Percentiles rank a stretch among this genome's conserved stretches.
Conservation (phyloP, 78 protist species). For the Dictyostelium brefeldianum region DNA sequence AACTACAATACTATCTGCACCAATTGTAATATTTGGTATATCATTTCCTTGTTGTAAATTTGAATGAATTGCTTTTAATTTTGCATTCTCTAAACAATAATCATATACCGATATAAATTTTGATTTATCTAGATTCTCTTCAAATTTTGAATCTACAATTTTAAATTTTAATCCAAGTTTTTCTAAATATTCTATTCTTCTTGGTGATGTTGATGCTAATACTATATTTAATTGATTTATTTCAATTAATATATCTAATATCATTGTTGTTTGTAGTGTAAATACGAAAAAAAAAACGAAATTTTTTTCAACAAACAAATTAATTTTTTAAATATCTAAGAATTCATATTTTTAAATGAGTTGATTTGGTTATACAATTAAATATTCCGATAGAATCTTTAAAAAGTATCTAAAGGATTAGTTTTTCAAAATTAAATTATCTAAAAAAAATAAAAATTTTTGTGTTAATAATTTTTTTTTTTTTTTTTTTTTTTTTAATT, state of each 20-base stretch:
- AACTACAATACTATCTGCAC: conserved; percentile 76
- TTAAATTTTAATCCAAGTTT: conserved; percentile 54
- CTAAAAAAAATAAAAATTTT: too few relatives aligned
- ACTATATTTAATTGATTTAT: conserved; percentile 39
- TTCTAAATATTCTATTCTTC: conserved; percentile 49
- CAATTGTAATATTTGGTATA: conserved; percentile 54
- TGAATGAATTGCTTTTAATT: conserved; percentile 23
- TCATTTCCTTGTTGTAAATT: not conserved
- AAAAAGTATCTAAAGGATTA: too few relatives aligned
- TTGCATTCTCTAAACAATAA: conserved; percentile 50
- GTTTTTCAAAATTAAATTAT: too few relatives aligned
- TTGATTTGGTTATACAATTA: too few relatives aligned
- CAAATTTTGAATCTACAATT: conserved; percentile 44
- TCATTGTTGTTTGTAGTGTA: conserved; percentile 45
- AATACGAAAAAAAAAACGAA: too few relatives aligned
- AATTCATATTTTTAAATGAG: too few relatives aligned
- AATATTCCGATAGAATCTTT: too few relatives aligned
- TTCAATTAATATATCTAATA: conserved; percentile 44
- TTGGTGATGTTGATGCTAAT: conserved; percentile 67
- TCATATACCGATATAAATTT: conserved; percentile 4
- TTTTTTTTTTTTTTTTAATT: too few relatives aligned
- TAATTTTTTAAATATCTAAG: not conserved
- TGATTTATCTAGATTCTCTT: conserved; percentile 65
- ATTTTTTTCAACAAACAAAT: too few relatives aligned
- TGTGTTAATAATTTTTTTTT: too few relatives aligned